These are phyloP conservation scores for Cordyceps cateniannulata DNA, from an alignment of 2,329 filamentous ascomycete species.

Conservation along the genomic window DNA sequence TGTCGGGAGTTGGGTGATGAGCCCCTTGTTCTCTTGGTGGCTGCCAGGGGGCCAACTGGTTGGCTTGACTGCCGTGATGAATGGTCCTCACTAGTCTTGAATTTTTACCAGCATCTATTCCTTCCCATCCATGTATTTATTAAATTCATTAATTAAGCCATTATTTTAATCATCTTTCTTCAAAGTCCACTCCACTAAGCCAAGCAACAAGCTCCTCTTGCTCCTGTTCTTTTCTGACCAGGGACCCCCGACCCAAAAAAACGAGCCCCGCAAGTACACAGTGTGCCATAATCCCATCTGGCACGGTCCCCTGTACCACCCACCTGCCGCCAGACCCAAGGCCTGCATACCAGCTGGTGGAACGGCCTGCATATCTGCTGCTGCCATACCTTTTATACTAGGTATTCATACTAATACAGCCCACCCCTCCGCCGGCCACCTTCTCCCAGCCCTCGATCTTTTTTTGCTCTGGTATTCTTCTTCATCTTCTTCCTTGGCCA, in stretches of 20 bases:
- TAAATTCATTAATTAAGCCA: background rate
- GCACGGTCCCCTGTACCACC: background rate
- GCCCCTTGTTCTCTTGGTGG: background rate
- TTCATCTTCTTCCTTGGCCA: background rate
- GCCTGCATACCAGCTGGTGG: slow-evolving; percentile 4
- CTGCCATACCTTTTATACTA: background rate
- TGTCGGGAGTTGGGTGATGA: background rate
- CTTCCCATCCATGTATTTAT: background rate
- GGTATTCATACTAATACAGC: slow-evolving; percentile 2
- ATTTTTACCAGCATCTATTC: too few relatives aligned
- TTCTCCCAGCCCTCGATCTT: background rate
- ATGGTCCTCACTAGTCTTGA: too few relatives aligned
- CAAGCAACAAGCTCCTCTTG: background rate
- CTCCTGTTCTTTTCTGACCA: background rate
- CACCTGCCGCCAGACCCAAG: background rate
- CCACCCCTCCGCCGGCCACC: background rate
- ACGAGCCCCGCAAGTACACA: slow-evolving; percentile 4
- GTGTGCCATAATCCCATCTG: background rate
- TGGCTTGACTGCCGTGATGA: too few relatives aligned
- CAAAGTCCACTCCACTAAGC: background rate
- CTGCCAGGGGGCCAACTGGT: background rate
- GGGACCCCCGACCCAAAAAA: background rate
- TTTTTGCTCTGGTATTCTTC: background rate
- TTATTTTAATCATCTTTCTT: background rate
- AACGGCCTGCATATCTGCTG: background rate